Base-by-base conservation (phyloP, 2,329 filamentous ascomycete species). In the Colletotrichum chlorophyti region DNA sequence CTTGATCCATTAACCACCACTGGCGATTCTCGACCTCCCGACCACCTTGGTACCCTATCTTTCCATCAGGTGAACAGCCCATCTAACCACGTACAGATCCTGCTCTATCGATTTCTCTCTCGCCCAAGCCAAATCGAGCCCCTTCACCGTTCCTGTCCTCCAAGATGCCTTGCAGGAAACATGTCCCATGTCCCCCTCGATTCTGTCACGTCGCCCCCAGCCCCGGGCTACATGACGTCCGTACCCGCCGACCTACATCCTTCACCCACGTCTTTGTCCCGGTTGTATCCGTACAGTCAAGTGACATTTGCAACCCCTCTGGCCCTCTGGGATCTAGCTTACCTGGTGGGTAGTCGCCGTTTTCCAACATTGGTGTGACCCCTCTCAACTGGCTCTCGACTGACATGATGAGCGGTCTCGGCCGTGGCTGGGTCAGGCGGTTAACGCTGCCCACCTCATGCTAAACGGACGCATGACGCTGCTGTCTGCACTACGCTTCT, bases 51-150 rank as follows among this genome's bases (percentile, higher is more conserved):
- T n/a, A n/a, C n/a, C 12, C 14, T n/a, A 15, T 21, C 24, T 57
- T 26, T 45, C 15, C n/a, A n/a, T n/a, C n/a, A n/a, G n/a, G n/a
- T n/a, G n/a, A n/a, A 11, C 48, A 2, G 42, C 52, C 53, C 64
- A 64, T 55, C 70, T 65, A 71, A 69, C 69, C 65, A 69, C 64
- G 61, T 19, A 46, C 21, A 65, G 64, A n/a, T n/a, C n/a, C 64
- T 57, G 50, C 60, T 58, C 53, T 61, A 63, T 61, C 27, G 43
- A 62, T 15, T 15, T 37, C 27, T 31, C 21, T 24, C 15, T 38
- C 46, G 19, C 12, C 21, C 32, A 24, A 49, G 14, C 43, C 26
- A 9, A 47, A 21, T 47, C 10, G 11, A 21, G 38, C 38, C 26
- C 7, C 21, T 47, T 17, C 23, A 14, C 24, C 35, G 46, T 47